A percentile compares a stretch with the other conserved stretches of the same genome.
Conservation (phyloP, 352 stramenopile genomes). For the Phytophthora sojae region DNA sequence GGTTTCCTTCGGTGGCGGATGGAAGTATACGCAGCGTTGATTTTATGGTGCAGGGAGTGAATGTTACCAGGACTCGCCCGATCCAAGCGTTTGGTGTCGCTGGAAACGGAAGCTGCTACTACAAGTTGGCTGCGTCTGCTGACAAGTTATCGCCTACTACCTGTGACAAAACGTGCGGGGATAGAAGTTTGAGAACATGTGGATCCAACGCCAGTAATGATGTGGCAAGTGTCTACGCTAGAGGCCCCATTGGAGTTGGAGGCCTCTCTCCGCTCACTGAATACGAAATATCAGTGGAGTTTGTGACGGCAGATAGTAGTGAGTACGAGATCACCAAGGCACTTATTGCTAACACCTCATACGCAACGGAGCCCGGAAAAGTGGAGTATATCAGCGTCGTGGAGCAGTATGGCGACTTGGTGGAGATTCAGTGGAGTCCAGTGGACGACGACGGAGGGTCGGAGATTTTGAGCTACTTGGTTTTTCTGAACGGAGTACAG, state of each 20-base stretch:
- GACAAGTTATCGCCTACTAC: neutral
- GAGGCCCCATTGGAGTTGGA: conserved; percentile 45
- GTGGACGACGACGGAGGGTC: conserved; percentile 53
- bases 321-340: conserved; percentile 43
- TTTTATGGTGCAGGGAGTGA: conserved; percentile 49
- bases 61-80: conserved; percentile 5
- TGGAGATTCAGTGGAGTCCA: conserved; percentile 60
- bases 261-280: conserved; percentile 32
- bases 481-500: conserved; percentile 58
- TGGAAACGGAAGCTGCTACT: conserved; percentile 47
- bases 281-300: conserved; percentile 50
- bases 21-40: conserved; percentile 43
- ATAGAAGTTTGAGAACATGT: conserved; percentile 30
- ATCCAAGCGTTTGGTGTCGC: conserved; percentile 42
- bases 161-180: conserved; percentile 31
- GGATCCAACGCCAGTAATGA: conserved; percentile 15
- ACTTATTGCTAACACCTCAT: conserved; percentile 41
- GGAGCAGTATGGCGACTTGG: conserved; percentile 27
- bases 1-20: conserved; percentile 32
- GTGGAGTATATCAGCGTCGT: conserved; percentile 41
- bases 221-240: conserved; percentile 42
- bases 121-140: conserved; percentile 27
- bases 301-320: conserved; percentile 31
- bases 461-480: conserved; percentile 42
- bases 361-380: conserved; percentile 44